Evolutionary conservation across 306 rosid genomes (phyloP).

Genomic region (Cucurbita argyrosperma): DNA sequence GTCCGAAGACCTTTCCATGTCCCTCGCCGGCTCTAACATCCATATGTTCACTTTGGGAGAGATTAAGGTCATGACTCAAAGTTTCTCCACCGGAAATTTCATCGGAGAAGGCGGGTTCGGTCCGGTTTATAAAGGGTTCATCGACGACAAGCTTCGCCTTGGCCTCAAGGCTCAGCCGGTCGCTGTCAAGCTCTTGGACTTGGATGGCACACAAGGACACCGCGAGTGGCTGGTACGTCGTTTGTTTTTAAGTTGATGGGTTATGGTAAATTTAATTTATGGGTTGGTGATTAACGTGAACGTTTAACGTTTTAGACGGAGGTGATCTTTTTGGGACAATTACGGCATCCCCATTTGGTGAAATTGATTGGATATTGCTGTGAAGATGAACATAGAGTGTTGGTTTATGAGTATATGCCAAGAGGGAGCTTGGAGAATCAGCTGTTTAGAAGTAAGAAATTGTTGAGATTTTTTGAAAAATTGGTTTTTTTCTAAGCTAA

Average conservation of each 20-base stretch:
- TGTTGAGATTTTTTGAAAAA: not conserved
- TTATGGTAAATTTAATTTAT: no score
- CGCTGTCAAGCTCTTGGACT: constrained; percentile 75
- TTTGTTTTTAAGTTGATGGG: not conserved
- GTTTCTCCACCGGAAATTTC: constrained; percentile 51
- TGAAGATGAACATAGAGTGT: constrained; percentile 78
- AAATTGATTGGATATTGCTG: constrained; percentile 86
- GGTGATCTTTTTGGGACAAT: constrained; percentile 80
- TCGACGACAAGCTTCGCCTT: constrained; percentile 69
- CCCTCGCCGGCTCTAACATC: constrained; percentile 70
- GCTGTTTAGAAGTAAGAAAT: constrained; percentile 61
- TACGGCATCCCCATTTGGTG: constrained; percentile 74
- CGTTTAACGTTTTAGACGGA: constrained; percentile 43
- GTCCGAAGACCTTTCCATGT: constrained; percentile 65
- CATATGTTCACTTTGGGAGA: constrained; percentile 55
- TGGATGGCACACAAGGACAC: constrained; percentile 92
- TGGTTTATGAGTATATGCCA: constrained; percentile 79
- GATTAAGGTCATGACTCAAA: constrained; percentile 67
- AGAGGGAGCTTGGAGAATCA: constrained; percentile 97
- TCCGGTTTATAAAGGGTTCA: constrained; percentile 84
- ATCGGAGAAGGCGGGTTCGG: constrained; percentile 99
- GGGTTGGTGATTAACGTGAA: no score
- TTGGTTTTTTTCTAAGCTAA: not conserved
- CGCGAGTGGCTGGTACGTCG: constrained; percentile 86
- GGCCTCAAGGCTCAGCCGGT: constrained; percentile 79